These are phyloP conservation scores for Prunus dulcis DNA, from an alignment of 306 rosid genomes.

Conservation along the genomic window DNA sequence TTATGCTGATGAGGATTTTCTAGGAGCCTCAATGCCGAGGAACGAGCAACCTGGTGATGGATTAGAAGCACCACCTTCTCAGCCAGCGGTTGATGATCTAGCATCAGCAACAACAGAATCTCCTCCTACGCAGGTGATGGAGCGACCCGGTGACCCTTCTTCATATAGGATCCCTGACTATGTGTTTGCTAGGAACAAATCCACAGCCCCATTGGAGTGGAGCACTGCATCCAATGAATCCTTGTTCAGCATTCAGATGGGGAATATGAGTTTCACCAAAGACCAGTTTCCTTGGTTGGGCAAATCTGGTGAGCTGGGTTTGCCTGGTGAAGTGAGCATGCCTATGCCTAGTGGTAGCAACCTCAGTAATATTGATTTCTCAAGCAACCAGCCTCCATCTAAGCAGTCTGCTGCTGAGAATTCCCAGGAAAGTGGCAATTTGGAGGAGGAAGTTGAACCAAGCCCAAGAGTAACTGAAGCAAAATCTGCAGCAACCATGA, in stretches of 20 bases:
- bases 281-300: conserved; percentile 39
- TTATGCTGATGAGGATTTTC: conserved; percentile 26
- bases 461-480: conserved; percentile 36
- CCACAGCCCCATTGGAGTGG: conserved; percentile 66
- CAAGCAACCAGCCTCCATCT: conserved; percentile 23
- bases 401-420: conserved; percentile 31
- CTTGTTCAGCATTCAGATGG: conserved; percentile 83
- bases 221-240: conserved; percentile 80
- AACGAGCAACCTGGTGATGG: conserved; percentile 14
- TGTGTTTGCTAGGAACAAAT: conserved; percentile 63
- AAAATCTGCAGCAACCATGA: conserved; percentile 70
- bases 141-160: conserved; percentile 41
- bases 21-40: conserved; percentile 28
- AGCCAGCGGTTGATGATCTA: conserved; percentile 15
- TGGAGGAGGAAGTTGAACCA: conserved; percentile 10
- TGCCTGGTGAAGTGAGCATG: conserved; percentile 28
- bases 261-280: conserved; percentile 73
- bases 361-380: conserved; percentile 23
- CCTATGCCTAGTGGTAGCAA: neutral
- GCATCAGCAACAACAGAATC: conserved; percentile 38
- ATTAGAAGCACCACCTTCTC: conserved; percentile 2
- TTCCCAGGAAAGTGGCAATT: conserved; percentile 19
- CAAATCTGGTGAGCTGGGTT: conserved; percentile 52
- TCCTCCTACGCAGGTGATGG: conserved; percentile 71
- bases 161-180: conserved; percentile 59